Conservation (phyloP, 805 yeast genomes). For the Lachancea dasiensis region DNA sequence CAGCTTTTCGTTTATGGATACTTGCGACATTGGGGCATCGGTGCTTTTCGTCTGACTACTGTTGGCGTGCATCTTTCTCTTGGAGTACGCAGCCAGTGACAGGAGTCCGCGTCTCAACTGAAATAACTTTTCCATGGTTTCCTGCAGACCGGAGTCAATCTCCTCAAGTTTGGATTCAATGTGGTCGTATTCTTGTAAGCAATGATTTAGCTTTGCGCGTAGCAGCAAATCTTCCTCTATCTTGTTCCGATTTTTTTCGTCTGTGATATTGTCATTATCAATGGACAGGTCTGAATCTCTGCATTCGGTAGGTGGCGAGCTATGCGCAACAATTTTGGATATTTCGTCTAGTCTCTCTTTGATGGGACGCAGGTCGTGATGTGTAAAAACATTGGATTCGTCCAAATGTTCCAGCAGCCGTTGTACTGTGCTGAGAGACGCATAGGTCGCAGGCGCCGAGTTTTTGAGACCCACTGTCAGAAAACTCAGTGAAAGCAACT, state of each 20-base stretch:
- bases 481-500: slow-evolving; percentile 76
- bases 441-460: slow-evolving; percentile 91
- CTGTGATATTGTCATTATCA: slow-evolving; percentile 13
- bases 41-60: slow-evolving; percentile 9
- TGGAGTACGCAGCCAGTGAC: slow-evolving; percentile 40
- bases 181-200: slow-evolving; percentile 50
- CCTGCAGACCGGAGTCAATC: slow-evolving; percentile 45
- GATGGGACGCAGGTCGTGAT: slow-evolving; percentile 77
- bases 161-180: slow-evolving; percentile 52
- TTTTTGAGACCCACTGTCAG: slow-evolving; percentile 88
- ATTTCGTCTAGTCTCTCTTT: slow-evolving; percentile 68
- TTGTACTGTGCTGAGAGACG: slow-evolving; percentile 80
- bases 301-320: slow-evolving; percentile 22
- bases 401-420: slow-evolving; percentile 75
- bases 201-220: slow-evolving; percentile 57
- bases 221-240: slow-evolving; percentile 58
- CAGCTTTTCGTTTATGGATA: slow-evolving; percentile 28
- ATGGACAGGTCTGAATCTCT: slow-evolving; percentile 25
- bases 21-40: slow-evolving; percentile 16
- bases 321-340: slow-evolving; percentile 48
- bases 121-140: slow-evolving; percentile 54
- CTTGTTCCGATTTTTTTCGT: slow-evolving; percentile 36
- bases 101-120: slow-evolving; percentile 57
- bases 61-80: slow-evolving; percentile 17
- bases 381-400: slow-evolving; percentile 77